These are phyloP conservation scores for Aeminium ludgeri DNA, from an alignment of 495 filamentous ascomycete species.

Conservation along the genomic window DNA sequence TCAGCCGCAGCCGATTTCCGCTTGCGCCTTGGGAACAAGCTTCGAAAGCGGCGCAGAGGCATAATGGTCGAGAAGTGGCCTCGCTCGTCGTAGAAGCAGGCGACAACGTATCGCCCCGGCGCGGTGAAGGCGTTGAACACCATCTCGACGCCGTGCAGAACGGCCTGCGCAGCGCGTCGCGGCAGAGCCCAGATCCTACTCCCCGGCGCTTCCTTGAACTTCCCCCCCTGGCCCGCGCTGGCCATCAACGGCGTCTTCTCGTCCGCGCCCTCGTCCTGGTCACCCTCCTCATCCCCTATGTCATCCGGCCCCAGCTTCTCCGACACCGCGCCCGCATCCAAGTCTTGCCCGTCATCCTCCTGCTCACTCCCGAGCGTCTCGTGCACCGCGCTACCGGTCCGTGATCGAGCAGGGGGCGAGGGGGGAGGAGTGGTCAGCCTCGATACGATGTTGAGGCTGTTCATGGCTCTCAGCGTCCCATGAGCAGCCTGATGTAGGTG, in stretches of 20 bases:
- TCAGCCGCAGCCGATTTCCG: constrained; percentile 25
- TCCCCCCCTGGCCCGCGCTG: neutral
- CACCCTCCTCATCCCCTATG: neutral
- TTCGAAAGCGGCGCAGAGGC: constrained; percentile 21
- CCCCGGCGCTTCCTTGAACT: constrained; percentile 19
- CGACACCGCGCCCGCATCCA: constrained; percentile 6
- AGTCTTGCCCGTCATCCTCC: neutral
- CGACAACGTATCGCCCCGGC: constrained; percentile 64
- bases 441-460: constrained; percentile 91
- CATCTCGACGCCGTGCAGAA: constrained; percentile 53
- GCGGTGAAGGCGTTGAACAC: constrained; percentile 61
- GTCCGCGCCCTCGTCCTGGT: constrained; percentile 20
- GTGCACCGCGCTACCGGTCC: constrained; percentile 11
- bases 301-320: constrained; percentile 8
- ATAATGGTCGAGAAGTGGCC: constrained; percentile 49
- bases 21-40: constrained; percentile 19
- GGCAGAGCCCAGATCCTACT: constrained; percentile 38
- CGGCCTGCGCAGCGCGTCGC: constrained; percentile 39
- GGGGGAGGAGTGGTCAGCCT: constrained; percentile 47
- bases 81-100: constrained; percentile 62
- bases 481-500: too few species aligned
- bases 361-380: constrained; percentile 9
- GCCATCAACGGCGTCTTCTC: constrained; percentile 57
- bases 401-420: constrained; percentile 21
- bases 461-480: constrained; percentile 45